Conservation (phyloP, 441 rosid genomes). For the Pelargonium fulgidum region DNA sequence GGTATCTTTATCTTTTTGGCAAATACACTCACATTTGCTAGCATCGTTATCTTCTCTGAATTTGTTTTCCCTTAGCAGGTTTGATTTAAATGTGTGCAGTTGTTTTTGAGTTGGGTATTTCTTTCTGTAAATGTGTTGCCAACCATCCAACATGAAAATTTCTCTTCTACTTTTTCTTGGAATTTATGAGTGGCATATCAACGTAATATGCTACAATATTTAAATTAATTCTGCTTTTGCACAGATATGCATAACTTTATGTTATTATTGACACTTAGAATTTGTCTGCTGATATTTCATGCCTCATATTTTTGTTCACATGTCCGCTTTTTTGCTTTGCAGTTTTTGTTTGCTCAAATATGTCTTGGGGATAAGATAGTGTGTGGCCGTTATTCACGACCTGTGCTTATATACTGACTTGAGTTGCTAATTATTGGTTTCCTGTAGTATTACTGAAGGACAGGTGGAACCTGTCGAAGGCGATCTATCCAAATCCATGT, state of each 20-base stretch:
- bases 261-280: neutral
- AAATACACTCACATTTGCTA: neutral
- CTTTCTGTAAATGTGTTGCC: slow-evolving; percentile 11
- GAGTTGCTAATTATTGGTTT: slow-evolving; percentile 8
- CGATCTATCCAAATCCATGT: slow-evolving; percentile 71
- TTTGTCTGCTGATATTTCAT: neutral
- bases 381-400: slow-evolving; percentile 1
- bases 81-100: neutral
- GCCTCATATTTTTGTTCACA: neutral
- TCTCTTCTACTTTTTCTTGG: neutral
- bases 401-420: neutral
- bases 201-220: neutral
- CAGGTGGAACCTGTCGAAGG: slow-evolving; percentile 63
- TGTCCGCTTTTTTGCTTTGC: neutral
- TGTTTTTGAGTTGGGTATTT: slow-evolving; percentile 7
- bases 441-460: slow-evolving; percentile 57
- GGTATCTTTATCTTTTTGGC: slow-evolving; percentile 37
- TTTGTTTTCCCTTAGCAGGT: neutral
- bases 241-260: neutral
- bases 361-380: neutral
- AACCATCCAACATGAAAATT: slow-evolving; percentile 6
- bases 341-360: neutral
- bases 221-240: neutral
- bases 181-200: neutral
- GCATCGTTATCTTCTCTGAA: neutral